Evolutionary conservation across 176 grass and related monocot species (phyloP), one percentile per base, ranked within the genome.

Genomic region (Cenchrus fungigraminus): DNA sequence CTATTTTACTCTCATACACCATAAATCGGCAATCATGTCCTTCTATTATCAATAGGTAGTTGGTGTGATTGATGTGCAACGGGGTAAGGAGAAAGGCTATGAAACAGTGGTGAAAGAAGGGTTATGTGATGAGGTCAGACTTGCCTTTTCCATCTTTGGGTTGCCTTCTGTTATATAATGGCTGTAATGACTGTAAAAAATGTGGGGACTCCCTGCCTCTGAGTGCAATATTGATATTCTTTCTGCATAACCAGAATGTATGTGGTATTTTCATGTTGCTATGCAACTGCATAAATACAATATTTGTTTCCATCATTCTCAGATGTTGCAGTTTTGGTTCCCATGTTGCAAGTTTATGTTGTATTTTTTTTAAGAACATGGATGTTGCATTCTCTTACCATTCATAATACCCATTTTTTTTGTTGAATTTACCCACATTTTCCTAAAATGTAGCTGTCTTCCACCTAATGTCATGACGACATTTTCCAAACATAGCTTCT

Each of bases 71-170:
- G 91, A 98, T 80, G 89, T 92, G 79, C 91, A 94, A 82, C 91
- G 95, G 72, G 79, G 86, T 68, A 98, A 95, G 79, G 90, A 92
- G 71, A 98, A 98, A 88, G 91, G 89, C 50, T 98, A 98, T 79
- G 95, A 98, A 54, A 98, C 95, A 20, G 37, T 98, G 86, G 95
- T 98, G 61, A 98, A 98, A 89, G 92, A 98, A 88, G 89, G 91
- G 51, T 85, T 98, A 78, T 98, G 95, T 86, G 92, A 95, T 45
- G 95, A 98, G 91, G 95, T 98, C 78, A 88, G 78, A 66, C 77
- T 60, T 89, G 68, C 69, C 45, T 84, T 86, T 71, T 88, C 65
- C 43, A 78, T 79, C 40, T 45, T 80, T 62, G 14, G 71, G 61
- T 69, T 76, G 34, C 70, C 29, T 45, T 86, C 69, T 77, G 43